These are phyloP conservation scores for Boehmeria nivea DNA, from an alignment of 306 rosid species.

Conservation along the genomic window DNA sequence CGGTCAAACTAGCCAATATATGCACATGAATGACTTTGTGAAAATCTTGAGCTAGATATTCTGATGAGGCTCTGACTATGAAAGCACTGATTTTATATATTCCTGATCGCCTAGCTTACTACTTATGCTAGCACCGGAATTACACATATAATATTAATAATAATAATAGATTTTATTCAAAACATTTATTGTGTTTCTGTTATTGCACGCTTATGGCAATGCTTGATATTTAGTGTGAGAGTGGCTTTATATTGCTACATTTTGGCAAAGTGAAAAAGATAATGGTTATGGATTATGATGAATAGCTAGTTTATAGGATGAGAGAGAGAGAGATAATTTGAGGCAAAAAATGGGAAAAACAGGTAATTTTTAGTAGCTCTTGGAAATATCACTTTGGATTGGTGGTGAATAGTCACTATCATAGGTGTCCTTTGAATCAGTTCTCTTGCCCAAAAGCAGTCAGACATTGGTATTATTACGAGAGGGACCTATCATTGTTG, in stretches of 20 bases:
- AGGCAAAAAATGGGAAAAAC: constrained; percentile 14
- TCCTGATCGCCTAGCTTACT: background rate
- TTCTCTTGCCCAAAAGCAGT: constrained; percentile 79
- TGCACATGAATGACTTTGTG: constrained; percentile 21
- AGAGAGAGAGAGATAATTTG: constrained; percentile 1
- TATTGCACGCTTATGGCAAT: background rate
- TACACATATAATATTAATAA: background rate
- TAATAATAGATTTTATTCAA: background rate
- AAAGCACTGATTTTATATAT: constrained; percentile 16
- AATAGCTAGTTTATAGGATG: constrained; percentile 11
- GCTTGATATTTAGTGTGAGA: background rate
- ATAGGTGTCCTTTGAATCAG: constrained; percentile 92
- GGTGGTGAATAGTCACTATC: constrained; percentile 84
- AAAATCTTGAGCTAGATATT: constrained; percentile 42
- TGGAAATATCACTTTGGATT: constrained; percentile 50
- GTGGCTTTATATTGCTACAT: background rate
- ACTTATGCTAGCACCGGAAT: too few species aligned
- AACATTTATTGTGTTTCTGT: background rate
- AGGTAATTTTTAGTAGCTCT: constrained; percentile 25
- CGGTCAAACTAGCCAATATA: constrained; percentile 47
- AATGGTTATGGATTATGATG: background rate
- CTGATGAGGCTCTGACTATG: constrained; percentile 35
- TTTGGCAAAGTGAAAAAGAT: constrained; percentile 3
- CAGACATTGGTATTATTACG: constrained; percentile 83
- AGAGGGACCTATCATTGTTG: constrained; percentile 70